Base-by-base conservation (phyloP, 176 grass and related monocot genomes). In the Phoenix roebelenii region DNA sequence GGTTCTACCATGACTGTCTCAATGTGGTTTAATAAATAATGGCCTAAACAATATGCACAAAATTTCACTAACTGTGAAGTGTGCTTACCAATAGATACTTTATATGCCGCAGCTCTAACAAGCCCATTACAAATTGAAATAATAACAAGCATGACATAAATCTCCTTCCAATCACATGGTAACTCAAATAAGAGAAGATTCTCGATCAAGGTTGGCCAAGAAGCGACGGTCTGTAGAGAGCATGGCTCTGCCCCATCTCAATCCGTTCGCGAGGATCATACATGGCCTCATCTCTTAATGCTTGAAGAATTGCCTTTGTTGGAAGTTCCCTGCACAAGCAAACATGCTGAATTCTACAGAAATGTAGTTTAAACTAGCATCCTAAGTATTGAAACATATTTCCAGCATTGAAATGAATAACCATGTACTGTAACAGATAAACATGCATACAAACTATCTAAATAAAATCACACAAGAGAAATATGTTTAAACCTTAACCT, bases 211-310 rank as follows among this genome's bases (percentile, higher is more conserved):
- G 68, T 66, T 70, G 87, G 60, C 82, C 79, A 52, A 98, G 93
- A 74, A 98, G 82, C 60, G 84, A 88, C 51, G 94, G 88, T 52
- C 67, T 78, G 72, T 98, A 98, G 56, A 98, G 71, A 22, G 76
- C 72, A 28, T 98, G 93, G 25, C 92, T 74, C 35, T 83, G 70
- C 26, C 81, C 87, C 80, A 98, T 85, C 71, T 88, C 94, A 71
- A 98, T 98, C 69, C 94, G 82, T 59, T 98, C 87, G 1, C 94
- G 87, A 0, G 94, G 94, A 81, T 98, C 94, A 64, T 67, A 92
- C 88, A 98, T 98, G 7, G 94, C 83, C 69, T 98, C 94, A 24
- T 98, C 94, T 77, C 88, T 81, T 75, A 92, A 79, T 24, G 88
- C 94, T 74, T 89, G 84, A 80, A 98, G 94, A 78, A 98, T 98